Conservation (phyloP, 2,329 filamentous ascomycete genomes). For the Fusarium humuli region DNA sequence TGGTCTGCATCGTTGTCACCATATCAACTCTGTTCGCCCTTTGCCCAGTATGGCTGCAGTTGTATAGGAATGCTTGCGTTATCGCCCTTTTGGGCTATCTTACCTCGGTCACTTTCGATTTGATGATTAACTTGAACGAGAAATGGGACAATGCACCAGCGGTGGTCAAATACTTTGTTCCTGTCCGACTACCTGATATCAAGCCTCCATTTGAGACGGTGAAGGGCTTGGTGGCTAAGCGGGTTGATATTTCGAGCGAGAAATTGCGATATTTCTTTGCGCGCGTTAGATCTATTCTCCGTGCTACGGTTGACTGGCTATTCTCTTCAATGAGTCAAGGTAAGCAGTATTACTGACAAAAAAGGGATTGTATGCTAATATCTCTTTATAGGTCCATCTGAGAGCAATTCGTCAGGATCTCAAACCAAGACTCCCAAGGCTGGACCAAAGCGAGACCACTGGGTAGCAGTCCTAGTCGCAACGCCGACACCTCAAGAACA, state of each 20-base stretch:
- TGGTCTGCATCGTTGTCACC: slow-evolving; percentile 17
- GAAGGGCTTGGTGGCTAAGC: neutral
- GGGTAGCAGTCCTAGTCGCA: slow-evolving; percentile 12
- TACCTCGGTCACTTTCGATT: slow-evolving; percentile 7
- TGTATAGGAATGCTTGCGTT: slow-evolving; percentile 24
- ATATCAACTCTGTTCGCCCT: slow-evolving; percentile 15
- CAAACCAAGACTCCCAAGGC: neutral
- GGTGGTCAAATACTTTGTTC: slow-evolving; percentile 28
- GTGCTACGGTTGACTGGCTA: neutral
- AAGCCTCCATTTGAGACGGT: slow-evolving; percentile 23
- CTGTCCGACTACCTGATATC: neutral
- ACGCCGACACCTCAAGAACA: neutral
- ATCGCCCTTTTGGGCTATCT: slow-evolving; percentile 25
- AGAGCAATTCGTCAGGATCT: neutral
- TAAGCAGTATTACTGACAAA: neutral
- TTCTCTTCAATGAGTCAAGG: neutral
- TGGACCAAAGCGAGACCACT: neutral
- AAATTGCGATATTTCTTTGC: neutral
- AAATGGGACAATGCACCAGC: slow-evolving; percentile 21
- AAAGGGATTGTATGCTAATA: neutral
- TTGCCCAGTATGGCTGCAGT: slow-evolving; percentile 15
- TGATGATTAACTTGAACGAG: slow-evolving; percentile 14
- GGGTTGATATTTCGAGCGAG: neutral
- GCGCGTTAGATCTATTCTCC: neutral
- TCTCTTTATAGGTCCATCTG: neutral